Evolutionary conservation across 176 grass and related monocot species (phyloP).

Genomic region (Puccinellia tenuiflora): DNA sequence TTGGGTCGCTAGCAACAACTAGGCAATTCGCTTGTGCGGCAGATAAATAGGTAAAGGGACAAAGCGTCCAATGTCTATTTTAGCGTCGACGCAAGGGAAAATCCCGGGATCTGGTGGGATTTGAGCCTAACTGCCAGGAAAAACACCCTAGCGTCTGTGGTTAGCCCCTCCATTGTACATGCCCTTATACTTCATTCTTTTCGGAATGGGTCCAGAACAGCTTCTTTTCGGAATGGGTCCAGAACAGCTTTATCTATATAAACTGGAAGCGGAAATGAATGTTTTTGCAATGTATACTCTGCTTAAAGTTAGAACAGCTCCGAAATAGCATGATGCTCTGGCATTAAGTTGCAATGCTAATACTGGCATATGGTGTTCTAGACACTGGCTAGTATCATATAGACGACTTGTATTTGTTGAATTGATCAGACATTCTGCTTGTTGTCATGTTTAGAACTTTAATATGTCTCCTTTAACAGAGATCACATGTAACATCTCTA

Average conservation of each 20-base stretch:
- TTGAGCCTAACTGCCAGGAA: too few relatives aligned
- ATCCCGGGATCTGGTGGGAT: too few relatives aligned
- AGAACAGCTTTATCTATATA: not conserved
- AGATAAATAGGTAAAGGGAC: too few relatives aligned
- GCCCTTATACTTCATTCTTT: not conserved
- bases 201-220: not conserved
- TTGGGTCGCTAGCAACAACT: too few relatives aligned
- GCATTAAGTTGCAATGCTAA: not conserved
- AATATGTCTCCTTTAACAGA: slow-evolving; percentile 47
- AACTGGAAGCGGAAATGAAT: not conserved
- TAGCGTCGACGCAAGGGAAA: too few relatives aligned
- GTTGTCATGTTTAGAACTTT: slow-evolving; percentile 11
- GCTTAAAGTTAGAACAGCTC: not conserved
- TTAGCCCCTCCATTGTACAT: too few relatives aligned
- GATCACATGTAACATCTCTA: slow-evolving; percentile 89
- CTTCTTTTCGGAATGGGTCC: not conserved
- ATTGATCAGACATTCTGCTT: not conserved
- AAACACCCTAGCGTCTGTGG: too few relatives aligned
- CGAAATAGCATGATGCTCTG: not conserved
- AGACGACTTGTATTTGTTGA: not conserved
- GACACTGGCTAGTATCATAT: not conserved
- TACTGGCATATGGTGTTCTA: not conserved
- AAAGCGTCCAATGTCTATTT: too few relatives aligned
- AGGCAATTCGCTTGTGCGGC: too few relatives aligned
- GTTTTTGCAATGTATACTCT: not conserved